Conservation (phyloP, 257 asterid species). For the Nicotiana attenuata region DNA sequence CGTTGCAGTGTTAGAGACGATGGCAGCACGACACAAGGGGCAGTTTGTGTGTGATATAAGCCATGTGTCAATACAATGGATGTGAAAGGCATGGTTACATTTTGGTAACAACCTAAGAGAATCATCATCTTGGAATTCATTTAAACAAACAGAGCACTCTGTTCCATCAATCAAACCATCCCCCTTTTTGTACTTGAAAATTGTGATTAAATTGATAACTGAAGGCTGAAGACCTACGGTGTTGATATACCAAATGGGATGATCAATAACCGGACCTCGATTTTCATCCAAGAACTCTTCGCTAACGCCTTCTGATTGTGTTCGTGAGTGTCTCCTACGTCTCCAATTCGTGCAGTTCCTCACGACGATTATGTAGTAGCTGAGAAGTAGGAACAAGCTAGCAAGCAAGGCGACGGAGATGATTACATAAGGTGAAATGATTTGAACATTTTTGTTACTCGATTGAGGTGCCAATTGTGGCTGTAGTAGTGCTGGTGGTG, state of each 20-base stretch:
- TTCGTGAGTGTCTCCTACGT: not conserved
- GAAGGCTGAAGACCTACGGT: not conserved
- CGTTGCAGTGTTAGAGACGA: not conserved
- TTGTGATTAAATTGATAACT: conserved; percentile 10
- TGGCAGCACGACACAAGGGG: conserved; percentile 16
- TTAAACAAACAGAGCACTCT: conserved; percentile 18
- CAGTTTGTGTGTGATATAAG: conserved; percentile 21
- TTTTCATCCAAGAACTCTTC: not conserved
- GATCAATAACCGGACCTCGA: not conserved
- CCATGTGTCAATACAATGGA: conserved; percentile 19
- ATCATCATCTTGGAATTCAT: conserved; percentile 17
- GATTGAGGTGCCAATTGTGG: not conserved
- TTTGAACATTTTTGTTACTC: not conserved
- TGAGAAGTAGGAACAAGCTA: conserved; percentile 3
- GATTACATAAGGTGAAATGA: not conserved
- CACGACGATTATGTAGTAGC: conserved; percentile 9
- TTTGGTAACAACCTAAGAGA: conserved; percentile 13
- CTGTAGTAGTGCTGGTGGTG: not conserved
- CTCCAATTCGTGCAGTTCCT: conserved; percentile 16
- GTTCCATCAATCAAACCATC: conserved; percentile 14
- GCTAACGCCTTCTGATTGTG: not conserved
- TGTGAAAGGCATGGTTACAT: conserved; percentile 21
- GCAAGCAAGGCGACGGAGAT: not conserved
- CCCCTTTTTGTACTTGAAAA: conserved; percentile 7
- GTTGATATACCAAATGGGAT: conserved; percentile 9